Evolutionary conservation across 73 alveolate species (phyloP), one percentile per base, ranked within the genome.

Genomic region (Symbiodinium pilosum): DNA sequence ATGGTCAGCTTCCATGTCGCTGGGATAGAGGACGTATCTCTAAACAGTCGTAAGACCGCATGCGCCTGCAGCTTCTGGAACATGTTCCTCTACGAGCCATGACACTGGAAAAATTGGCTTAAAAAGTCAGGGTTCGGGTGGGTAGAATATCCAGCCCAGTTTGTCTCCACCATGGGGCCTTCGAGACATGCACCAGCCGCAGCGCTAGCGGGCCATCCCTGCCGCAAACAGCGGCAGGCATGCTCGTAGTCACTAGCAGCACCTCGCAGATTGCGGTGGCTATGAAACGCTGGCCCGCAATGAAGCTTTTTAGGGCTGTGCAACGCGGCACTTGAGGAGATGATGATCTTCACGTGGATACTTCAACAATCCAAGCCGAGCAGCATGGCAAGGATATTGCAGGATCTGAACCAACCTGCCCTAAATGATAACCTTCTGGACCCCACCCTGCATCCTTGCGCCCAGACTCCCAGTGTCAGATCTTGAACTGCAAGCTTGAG

Each of bases 131-230:
- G 64, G 16, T 16, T 47, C 24, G 34, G 73, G 12, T 52, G 69
- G n/a, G 21, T 1, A 28, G 69, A 20, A 5, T 5, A 28, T 28
- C 69, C 69, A 3, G 69, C 69, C 14, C 69, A n/a, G n/a, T n/a
- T n/a, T n/a, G 16, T 11, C 64, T 47, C 7, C 64, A 47, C 24
- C 16, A 47, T 16, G 7, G 64, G 64, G 41, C 97, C 89, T 91
- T 91, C 43, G 97, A 91, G 24, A 91, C 97, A 43, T 91, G 97
- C 39, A 52, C 81, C 44, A 84, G 75, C 21, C 97, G 97, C 54
- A 91, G 88, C n/a, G 97, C 51, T 14, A 69, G 89, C 11, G 71
- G 51, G 84, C 88, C 88, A 42, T 91, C 97, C 26, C 97, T 87
- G 43, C 97, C 97, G 40, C 97, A 91, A n/a, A 68, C 89, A 39